Percentiles rank a stretch among this genome's conserved stretches.
Conservation (phyloP, 2,329 filamentous ascomycete genomes). For the Pyrenochaeta sp. region DNA sequence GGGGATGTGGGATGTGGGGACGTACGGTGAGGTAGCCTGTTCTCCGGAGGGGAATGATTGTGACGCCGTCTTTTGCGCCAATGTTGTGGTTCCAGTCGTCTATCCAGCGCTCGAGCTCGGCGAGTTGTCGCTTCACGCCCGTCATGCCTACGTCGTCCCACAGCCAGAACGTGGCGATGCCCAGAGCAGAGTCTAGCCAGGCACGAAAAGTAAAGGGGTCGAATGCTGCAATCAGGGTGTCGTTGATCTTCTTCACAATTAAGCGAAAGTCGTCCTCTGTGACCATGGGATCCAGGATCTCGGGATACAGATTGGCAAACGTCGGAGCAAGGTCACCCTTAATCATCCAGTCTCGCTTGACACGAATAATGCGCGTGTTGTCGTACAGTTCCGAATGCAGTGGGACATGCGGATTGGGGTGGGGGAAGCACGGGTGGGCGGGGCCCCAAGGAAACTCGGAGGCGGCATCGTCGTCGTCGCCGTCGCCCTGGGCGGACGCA, state of each 20-base stretch:
- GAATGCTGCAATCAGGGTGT: slow-evolving; percentile 77
- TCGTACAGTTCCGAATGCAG: slow-evolving; percentile 75
- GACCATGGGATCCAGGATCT: slow-evolving; percentile 88
- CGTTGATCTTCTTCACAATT: slow-evolving; percentile 82
- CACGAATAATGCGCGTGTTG: slow-evolving; percentile 86
- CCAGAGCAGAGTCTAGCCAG: slow-evolving; percentile 79
- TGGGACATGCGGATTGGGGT: slow-evolving; percentile 90
- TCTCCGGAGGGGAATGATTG: slow-evolving; percentile 77
- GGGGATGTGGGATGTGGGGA: slow-evolving; percentile 6
- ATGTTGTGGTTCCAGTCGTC: slow-evolving; percentile 82
- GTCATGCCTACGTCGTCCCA: slow-evolving; percentile 91
- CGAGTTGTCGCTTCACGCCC: slow-evolving; percentile 74
- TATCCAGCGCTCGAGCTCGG: slow-evolving; percentile 78
- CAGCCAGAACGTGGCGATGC: slow-evolving; percentile 86
- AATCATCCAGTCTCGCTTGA: slow-evolving; percentile 89
- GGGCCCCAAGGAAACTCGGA: slow-evolving; percentile 86
- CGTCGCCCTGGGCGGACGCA: slow-evolving; percentile 54
- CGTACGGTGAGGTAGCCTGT: slow-evolving; percentile 87
- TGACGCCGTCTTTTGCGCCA: slow-evolving; percentile 68
- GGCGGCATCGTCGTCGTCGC: slow-evolving; percentile 54
- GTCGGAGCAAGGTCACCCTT: slow-evolving; percentile 89
- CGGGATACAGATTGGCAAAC: slow-evolving; percentile 94
- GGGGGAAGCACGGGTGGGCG: slow-evolving; percentile 91
- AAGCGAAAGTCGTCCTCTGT: slow-evolving; percentile 85
- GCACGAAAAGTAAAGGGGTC: slow-evolving; percentile 79